phyloP scores from a whole-genome alignment of 345 rosid species.

The Pistacia atlantica region DNA sequence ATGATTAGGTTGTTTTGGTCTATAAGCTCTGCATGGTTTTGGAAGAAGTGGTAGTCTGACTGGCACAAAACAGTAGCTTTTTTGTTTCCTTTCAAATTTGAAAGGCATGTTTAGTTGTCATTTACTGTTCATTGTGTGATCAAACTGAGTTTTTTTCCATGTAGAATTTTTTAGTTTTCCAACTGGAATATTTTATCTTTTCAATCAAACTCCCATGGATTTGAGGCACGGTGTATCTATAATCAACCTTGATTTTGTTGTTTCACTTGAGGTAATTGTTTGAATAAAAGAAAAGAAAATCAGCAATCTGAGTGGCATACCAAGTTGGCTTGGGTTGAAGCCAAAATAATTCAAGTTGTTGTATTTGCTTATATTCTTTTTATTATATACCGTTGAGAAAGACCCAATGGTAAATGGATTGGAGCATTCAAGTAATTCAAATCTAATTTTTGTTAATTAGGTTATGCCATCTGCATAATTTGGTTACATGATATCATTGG shows the following conservation, averaged over 20 bases:
- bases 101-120: background rate
- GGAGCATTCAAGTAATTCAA: background rate
- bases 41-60: background rate
- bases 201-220: background rate
- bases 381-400: background rate
- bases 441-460: background rate
- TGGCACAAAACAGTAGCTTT: background rate
- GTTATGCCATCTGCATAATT: no score
- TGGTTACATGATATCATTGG: background rate
- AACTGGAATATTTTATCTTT: background rate
- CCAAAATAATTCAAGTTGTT: background rate
- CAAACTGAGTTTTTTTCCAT: background rate
- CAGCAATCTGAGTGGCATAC: background rate
- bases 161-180: background rate
- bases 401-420: background rate
- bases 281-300: background rate
- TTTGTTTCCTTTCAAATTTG: background rate
- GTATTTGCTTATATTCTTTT: background rate
- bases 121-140: background rate
- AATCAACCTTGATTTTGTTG: background rate
- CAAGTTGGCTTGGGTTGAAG: background rate
- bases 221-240: background rate
- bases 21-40: background rate
- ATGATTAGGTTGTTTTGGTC: background rate
- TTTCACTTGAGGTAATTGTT: background rate